Evolutionary conservation across 768 basidiomycete species (phyloP), one percentile per base, ranked within the genome.

Genomic region (Grammothele lineata): DNA sequence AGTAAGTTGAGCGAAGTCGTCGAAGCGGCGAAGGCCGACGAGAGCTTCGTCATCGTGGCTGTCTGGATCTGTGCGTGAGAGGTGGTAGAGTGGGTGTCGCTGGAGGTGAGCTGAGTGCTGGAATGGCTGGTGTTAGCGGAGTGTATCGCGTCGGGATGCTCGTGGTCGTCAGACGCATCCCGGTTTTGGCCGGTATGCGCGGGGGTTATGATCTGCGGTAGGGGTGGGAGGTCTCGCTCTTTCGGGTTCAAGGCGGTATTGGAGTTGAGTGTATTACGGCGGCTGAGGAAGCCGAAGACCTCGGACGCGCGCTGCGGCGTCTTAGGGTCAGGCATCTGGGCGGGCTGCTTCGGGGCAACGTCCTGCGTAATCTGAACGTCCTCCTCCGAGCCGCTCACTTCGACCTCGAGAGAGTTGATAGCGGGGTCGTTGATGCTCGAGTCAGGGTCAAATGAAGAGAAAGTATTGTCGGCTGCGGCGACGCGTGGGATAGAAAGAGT

Each of bases 321-420:
- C 46, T 65, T 68, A 4, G 76, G 70, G 33, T 73, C 69, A 55
- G 51, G 74, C 15, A 43, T 22, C 23, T 34, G 22, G 3, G 42
- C n/a, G 34, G 35, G 12, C 3, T 21, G 21, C 4, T 3, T 10
- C 12, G n/a, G 15, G 26, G 47, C 51, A 7, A 47, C 17, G 1
- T 25, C 17, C n/a, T 42, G 46, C 18, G 37, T 37, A 41, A 41
- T 39, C 40, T 43, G 33, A 46, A 48, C 22, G 22, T 57, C 48
- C 4, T 60, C 53, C 19, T 70, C 65, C 11, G 66, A 67, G 18
- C 70, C 66, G 61, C 85, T 87, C 41, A 80, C 69, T 58, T 88
- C 86, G 3, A 89, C 88, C 48, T 85, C 81, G 68, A 89, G 74
- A 0, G 87, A 91, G 5, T 84, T 85, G 37, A 87, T 81, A 18